These are phyloP conservation scores for Leccinum fibrillosum DNA, from an alignment of 768 basidiomycete genomes.

Conservation along the genomic window DNA sequence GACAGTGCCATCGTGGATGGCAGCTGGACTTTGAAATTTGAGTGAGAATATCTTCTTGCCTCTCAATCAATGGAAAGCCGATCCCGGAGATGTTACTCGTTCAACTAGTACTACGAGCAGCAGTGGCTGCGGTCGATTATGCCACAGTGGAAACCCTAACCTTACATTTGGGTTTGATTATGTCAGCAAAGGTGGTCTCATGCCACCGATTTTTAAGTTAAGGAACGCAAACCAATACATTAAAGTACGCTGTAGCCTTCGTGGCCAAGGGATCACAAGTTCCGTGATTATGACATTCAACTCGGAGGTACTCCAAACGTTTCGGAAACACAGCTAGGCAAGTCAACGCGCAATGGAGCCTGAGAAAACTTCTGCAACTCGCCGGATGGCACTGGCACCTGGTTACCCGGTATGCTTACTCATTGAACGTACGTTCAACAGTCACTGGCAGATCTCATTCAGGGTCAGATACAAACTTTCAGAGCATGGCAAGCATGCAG, in stretches of 20 bases:
- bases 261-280: not conserved
- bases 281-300: not conserved
- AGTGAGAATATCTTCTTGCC: not conserved
- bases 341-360: not conserved
- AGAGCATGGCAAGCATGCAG: slow-evolving; percentile 1
- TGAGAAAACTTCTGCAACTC: not conserved
- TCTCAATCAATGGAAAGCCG: not conserved
- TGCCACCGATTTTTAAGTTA: not conserved
- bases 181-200: slow-evolving; percentile 1
- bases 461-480: not conserved
- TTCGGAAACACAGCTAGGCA: slow-evolving; percentile 8
- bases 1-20: slow-evolving; percentile 37
- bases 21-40: not conserved
- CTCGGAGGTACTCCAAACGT: not conserved
- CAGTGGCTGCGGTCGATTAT: not conserved
- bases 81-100: not conserved
- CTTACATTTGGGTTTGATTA: slow-evolving; percentile 15
- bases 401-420: too few species aligned
- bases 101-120: too few species aligned
- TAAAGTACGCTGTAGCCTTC: not conserved
- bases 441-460: not conserved
- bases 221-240: not conserved
- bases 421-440: too few species aligned
- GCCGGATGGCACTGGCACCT: too few species aligned
- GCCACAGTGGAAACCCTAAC: slow-evolving; percentile 20